Percentiles rank a stretch among this genome's conserved stretches.
These are phyloP conservation scores for Deuterostichococcus epilithicus DNA, from an alignment of 139 green algal species.

Conservation along the genomic window DNA sequence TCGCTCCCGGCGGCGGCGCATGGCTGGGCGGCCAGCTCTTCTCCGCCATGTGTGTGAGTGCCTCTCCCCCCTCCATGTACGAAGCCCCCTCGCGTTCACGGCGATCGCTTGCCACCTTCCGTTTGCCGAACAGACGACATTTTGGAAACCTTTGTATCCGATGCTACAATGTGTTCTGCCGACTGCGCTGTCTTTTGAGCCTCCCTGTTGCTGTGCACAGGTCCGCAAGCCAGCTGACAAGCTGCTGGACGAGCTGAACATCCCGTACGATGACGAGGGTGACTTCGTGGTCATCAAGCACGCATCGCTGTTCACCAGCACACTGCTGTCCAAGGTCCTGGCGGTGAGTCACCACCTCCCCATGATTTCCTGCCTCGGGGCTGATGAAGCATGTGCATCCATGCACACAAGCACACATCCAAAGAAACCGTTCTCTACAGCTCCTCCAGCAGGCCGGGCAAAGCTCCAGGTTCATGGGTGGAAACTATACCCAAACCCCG, in stretches of 20 bases:
- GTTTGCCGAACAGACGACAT: no score
- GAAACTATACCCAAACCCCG: no score
- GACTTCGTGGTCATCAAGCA: slow-evolving; percentile 96
- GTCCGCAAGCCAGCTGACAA: slow-evolving; percentile 92
- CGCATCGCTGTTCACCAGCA: slow-evolving; percentile 92
- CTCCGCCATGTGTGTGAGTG: slow-evolving; percentile 74
- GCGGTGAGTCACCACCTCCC: slow-evolving; percentile 24
- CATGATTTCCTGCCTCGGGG: background rate
- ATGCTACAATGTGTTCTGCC: no score
- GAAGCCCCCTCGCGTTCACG: background rate
- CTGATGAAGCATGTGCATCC: no score
- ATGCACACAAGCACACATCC: no score
- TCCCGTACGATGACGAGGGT: slow-evolving; percentile 90
- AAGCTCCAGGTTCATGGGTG: no score
- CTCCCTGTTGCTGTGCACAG: slow-evolving; percentile 10
- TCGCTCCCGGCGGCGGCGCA: slow-evolving; percentile 72
- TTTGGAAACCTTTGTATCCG: no score
- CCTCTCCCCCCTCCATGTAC: no score
- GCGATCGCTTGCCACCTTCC: no score
- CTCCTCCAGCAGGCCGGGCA: no score
- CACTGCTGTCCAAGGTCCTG: slow-evolving; percentile 90
- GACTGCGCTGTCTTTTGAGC: no score
- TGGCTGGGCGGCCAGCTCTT: slow-evolving; percentile 98
- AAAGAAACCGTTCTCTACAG: no score
- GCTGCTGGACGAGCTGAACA: slow-evolving; percentile 81